phyloP scores from a whole-genome alignment of 768 basidiomycete genomes.

The Cubamyces sp. region DNA sequence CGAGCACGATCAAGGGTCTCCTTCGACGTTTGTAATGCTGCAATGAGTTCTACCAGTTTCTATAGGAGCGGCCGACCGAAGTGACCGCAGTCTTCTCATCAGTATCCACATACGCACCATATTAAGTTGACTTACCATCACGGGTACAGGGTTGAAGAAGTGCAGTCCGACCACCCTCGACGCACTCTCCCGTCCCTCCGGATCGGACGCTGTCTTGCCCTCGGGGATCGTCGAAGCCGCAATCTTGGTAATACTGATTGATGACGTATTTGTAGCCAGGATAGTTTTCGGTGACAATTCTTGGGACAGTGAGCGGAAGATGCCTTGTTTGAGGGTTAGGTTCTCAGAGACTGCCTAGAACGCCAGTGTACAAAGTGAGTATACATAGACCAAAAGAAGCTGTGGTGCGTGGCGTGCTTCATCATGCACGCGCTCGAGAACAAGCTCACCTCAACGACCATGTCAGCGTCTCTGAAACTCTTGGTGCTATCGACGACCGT shows the following conservation, averaged over 20 bases:
- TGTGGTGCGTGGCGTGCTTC: too few relatives aligned
- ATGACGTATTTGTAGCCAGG: constrained; percentile 91
- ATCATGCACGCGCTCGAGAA: too few relatives aligned
- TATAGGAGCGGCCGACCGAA: constrained; percentile 9
- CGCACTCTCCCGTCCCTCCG: constrained; percentile 64
- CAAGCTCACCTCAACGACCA: constrained; percentile 81
- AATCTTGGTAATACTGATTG: constrained; percentile 93
- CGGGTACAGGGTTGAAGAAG: constrained; percentile 97
- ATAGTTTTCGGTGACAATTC: constrained; percentile 76
- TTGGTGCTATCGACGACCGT: constrained; percentile 57
- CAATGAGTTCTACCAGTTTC: constrained; percentile 96
- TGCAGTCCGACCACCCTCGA: constrained; percentile 86
- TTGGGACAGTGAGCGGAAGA: constrained; percentile 73
- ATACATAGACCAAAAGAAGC: too few relatives aligned
- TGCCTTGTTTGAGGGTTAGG: constrained; percentile 71
- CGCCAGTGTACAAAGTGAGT: not conserved
- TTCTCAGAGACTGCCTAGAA: constrained; percentile 85
- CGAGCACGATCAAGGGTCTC: constrained; percentile 77
- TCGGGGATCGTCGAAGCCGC: constrained; percentile 75
- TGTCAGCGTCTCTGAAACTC: constrained; percentile 78
- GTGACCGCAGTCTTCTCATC: not conserved
- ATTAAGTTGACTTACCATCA: constrained; percentile 66
- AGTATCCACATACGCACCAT: not conserved
- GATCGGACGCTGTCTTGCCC: constrained; percentile 59
- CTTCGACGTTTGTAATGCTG: constrained; percentile 86